Evolutionary conservation across 768 basidiomycete genomes (phyloP).

Genomic region (Saitozyma podzolica): DNA sequence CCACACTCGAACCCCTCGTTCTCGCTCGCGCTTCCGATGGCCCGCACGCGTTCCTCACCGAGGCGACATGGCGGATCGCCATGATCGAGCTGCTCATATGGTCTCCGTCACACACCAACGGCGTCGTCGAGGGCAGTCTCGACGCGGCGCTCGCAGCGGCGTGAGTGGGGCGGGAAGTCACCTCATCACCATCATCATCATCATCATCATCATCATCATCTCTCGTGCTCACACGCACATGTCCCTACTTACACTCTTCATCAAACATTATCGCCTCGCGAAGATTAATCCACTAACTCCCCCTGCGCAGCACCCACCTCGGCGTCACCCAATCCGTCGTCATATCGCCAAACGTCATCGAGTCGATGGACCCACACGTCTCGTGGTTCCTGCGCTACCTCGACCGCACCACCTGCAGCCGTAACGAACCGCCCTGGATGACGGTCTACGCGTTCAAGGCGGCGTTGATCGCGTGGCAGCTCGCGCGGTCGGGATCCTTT

Average conservation of each 20-base stretch:
- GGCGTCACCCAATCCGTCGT: constrained; percentile 5
- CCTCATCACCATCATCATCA: no score
- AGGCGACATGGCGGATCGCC: constrained; percentile 33
- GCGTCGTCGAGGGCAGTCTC: constrained; percentile 33
- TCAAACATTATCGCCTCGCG: not conserved
- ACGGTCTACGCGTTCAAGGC: constrained; percentile 38
- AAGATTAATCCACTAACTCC: not conserved
- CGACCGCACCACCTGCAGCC: not conserved
- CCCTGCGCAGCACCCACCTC: not conserved
- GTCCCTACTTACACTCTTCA: no score
- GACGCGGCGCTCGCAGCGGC: constrained; percentile 42
- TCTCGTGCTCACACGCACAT: no score
- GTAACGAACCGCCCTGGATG: constrained; percentile 34
- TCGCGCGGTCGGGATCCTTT: constrained; percentile 13
- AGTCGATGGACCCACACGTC: constrained; percentile 23
- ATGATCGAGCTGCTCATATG: constrained; percentile 41
- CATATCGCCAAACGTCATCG: constrained; percentile 14
- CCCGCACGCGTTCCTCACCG: not conserved
- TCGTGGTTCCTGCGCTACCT: constrained; percentile 34
- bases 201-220: no score
- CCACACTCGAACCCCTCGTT: constrained; percentile 9
- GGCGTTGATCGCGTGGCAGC: constrained; percentile 33
- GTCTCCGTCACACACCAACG: constrained; percentile 37
- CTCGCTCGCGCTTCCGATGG: not conserved
- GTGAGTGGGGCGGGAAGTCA: constrained; percentile 27